Evolutionary conservation across 1,139 yeast species (phyloP).

Genomic region (Hyphopichia wangnamkhiaoensis): DNA sequence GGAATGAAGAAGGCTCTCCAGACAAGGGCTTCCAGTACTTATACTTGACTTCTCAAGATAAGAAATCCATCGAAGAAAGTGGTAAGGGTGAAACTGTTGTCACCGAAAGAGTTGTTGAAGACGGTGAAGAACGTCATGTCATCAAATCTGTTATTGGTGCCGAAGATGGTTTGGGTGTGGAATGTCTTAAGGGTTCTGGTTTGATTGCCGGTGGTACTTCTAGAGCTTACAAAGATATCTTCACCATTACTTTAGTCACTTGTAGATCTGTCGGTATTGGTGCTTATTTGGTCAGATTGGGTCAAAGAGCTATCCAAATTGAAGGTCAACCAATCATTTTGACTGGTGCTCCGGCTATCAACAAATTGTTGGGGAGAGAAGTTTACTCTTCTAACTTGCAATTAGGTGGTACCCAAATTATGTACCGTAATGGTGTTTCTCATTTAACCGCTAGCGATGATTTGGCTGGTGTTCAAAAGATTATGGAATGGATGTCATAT

Average conservation of each 20-base stretch:
- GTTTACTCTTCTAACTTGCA: slow-evolving; percentile 96
- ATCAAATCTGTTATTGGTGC: slow-evolving; percentile 88
- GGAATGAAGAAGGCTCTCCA: slow-evolving; percentile 79
- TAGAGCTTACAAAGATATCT: slow-evolving; percentile 94
- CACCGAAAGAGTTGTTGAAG: slow-evolving; percentile 79
- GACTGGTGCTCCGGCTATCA: slow-evolving; percentile 99
- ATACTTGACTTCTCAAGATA: slow-evolving; percentile 73
- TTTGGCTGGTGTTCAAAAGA: slow-evolving; percentile 92
- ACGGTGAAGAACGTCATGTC: slow-evolving; percentile 78
- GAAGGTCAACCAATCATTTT: slow-evolving; percentile 98
- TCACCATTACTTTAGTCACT: slow-evolving; percentile 93
- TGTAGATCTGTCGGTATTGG: slow-evolving; percentile 99
- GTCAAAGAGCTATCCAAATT: slow-evolving; percentile 97
- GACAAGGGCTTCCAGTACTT: slow-evolving; percentile 88
- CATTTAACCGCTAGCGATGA: slow-evolving; percentile 95
- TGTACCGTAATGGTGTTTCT: slow-evolving; percentile 97
- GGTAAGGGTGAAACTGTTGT: slow-evolving; percentile 64
- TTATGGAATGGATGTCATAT: slow-evolving; percentile 95
- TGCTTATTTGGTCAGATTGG: slow-evolving; percentile 95
- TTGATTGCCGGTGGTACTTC: slow-evolving; percentile 98
- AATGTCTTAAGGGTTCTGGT: slow-evolving; percentile 97
- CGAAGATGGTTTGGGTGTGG: slow-evolving; percentile 97
- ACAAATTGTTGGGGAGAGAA: slow-evolving; percentile 93
- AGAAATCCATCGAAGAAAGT: slow-evolving; percentile 56
- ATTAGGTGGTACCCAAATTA: slow-evolving; percentile 98